These are phyloP conservation scores for Vickermania spadyakhi DNA, from an alignment of 208 protist species.

Conservation along the genomic window DNA sequence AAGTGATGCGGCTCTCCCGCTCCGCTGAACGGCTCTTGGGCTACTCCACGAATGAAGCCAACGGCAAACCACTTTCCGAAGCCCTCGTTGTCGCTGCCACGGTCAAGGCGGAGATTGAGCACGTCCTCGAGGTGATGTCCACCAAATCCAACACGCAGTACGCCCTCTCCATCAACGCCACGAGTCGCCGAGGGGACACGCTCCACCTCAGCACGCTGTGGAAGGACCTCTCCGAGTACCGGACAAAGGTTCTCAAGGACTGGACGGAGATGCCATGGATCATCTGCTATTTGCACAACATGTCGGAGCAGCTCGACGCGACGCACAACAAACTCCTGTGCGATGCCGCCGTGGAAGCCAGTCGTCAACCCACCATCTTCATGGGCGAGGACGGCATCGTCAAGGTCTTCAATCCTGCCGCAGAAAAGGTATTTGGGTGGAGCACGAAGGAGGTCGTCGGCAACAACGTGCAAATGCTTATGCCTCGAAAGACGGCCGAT, in stretches of 20 bases:
- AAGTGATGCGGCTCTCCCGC: constrained; percentile 8
- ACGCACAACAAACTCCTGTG: constrained; percentile 3
- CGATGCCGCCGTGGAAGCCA: constrained; percentile 13
- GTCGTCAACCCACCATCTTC: constrained; percentile 8
- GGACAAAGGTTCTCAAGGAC: background rate
- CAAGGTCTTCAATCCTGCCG: constrained; percentile 15
- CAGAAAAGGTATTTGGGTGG: constrained; percentile 22
- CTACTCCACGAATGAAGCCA: constrained; percentile 5
- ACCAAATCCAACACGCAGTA: background rate
- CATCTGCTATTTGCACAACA: constrained; percentile 8
- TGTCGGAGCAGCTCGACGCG: constrained; percentile 4
- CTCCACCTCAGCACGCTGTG: background rate
- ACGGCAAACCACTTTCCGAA: background rate
- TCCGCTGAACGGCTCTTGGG: constrained; percentile 14
- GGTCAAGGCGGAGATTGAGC: background rate
- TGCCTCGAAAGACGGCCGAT: constrained; percentile 16
- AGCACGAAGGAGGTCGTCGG: constrained; percentile 13
- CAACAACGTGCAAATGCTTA: constrained; percentile 36
- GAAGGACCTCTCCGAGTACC: background rate
- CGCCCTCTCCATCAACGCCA: constrained; percentile 2
- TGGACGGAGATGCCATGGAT: background rate
- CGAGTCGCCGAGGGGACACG: constrained; percentile 2
- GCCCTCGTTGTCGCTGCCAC: background rate
- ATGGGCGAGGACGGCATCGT: constrained; percentile 20
- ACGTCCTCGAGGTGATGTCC: constrained; percentile 1